These are phyloP conservation scores for Fusarium subtropicale DNA, from an alignment of 2,329 filamentous ascomycete genomes.

Conservation along the genomic window DNA sequence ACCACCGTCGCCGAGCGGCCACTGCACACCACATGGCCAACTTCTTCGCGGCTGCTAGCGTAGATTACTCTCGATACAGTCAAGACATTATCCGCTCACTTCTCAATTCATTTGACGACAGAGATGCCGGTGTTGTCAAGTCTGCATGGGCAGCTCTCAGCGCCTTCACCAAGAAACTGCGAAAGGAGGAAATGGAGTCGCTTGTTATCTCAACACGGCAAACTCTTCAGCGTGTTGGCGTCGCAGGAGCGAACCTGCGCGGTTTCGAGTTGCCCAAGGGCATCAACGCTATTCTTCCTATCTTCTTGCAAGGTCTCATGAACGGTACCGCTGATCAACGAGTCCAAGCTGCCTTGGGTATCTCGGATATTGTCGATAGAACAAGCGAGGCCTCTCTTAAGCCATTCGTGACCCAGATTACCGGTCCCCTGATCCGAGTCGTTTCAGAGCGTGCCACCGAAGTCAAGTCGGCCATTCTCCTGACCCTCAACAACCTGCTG, in stretches of 20 bases:
- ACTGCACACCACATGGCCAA: conserved; percentile 83
- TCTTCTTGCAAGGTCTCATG: conserved; percentile 97
- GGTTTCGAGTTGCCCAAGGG: conserved; percentile 96
- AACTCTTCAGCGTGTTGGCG: conserved; percentile 87
- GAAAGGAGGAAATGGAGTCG: conserved; percentile 98
- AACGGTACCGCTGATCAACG: conserved; percentile 94
- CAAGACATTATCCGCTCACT: conserved; percentile 93
- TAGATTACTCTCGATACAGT: conserved; percentile 96
- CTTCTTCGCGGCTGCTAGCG: conserved; percentile 83
- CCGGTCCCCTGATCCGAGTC: conserved; percentile 95
- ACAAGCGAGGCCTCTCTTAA: conserved; percentile 89
- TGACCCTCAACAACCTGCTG: conserved; percentile 92
- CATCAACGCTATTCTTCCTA: conserved; percentile 94
- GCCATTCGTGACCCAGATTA: conserved; percentile 97
- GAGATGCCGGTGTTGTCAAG: conserved; percentile 86
- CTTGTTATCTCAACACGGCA: conserved; percentile 88
- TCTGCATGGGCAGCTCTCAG: conserved; percentile 87
- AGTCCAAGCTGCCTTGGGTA: conserved; percentile 89
- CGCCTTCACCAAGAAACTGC: conserved; percentile 87
- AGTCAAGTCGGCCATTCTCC: conserved; percentile 92
- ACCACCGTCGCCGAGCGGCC: conserved; percentile 83
- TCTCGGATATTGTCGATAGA: conserved; percentile 95
- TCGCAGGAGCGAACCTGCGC: conserved; percentile 83
- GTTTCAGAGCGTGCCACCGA: conserved; percentile 96
- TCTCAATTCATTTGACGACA: conserved; percentile 91